Base-by-base conservation (phyloP, 129 eudicot genomes). In the Scalesia atractyloides region DNA sequence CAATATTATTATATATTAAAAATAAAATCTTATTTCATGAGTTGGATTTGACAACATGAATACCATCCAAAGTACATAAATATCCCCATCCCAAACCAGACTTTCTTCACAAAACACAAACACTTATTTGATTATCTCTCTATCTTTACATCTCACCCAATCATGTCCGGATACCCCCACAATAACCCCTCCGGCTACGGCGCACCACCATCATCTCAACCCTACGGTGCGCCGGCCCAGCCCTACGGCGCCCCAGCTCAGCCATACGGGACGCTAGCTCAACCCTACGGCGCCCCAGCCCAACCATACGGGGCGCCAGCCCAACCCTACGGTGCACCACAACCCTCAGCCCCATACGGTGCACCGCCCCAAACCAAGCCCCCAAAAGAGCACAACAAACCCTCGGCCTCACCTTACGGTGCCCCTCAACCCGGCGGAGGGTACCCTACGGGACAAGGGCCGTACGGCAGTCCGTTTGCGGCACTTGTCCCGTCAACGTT, bases 391-490 rank as follows among this genome's bases (percentile, higher is more conserved):
- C 61, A 80, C 9, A 60, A 80, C 80, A 77, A 64, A 54, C 68
- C 82, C 5, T 58, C 82, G 4, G 33, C 80, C 9, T 41, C 85
- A 34, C 85, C 86, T 11, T 78, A 70, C 76, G 81, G 81, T 33
- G 80, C 76, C 11, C 79, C 80, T 49, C 72, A 76, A 16, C 60
- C 76, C 41, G 30, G 67, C 44, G 77, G 51, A 3, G 94, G 90
- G 0, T 83, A 88, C 73, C 82, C 86, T 9, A 75, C 85, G 5
- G 75, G 84, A 11, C 81, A 73, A 33, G 80, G 71, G 20, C 20
- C 88, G 15, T 85, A 87, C 68, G 94, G 94, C 26, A 80, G 79
- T 66, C 98, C 98, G 12, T 89, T 92, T 59, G 85, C 95, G 11
- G 72, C 96, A 5, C 83, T 87, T 1, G 15, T 85, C 47, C 98